Conservation (phyloP, 2,329 filamentous ascomycete species). For the Nannizzia gypsea region DNA sequence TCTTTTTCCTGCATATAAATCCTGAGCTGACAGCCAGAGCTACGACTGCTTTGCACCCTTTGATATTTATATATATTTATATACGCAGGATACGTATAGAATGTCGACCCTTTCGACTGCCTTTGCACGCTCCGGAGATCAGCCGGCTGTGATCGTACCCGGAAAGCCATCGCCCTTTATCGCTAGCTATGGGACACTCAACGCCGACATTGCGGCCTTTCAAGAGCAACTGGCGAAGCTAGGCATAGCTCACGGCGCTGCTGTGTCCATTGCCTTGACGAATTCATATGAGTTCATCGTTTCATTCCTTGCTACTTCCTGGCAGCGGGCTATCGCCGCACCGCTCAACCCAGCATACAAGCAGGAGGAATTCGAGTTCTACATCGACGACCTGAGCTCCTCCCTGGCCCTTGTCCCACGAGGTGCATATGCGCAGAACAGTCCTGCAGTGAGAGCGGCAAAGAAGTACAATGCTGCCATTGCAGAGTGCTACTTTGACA, state of each 20-base stretch:
- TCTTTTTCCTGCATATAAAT: background rate
- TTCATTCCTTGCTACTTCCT: conserved; percentile 72
- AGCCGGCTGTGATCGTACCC: conserved; percentile 62
- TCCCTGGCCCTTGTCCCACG: conserved; percentile 64
- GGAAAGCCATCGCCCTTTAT: conserved; percentile 49
- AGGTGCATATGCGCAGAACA: conserved; percentile 54
- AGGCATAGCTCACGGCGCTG: conserved; percentile 55
- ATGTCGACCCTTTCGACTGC: conserved; percentile 49
- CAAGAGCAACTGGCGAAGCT: conserved; percentile 66
- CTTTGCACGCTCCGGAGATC: conserved; percentile 41
- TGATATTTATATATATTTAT: background rate
- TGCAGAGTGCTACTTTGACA: conserved; percentile 75
- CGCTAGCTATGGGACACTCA: conserved; percentile 59
- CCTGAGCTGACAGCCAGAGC: background rate
- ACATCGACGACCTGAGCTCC: conserved; percentile 76
- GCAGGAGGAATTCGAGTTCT: conserved; percentile 83
- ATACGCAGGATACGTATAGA: conserved; percentile 12
- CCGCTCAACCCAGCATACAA: conserved; percentile 84
- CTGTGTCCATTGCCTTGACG: conserved; percentile 70
- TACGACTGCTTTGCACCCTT: background rate
- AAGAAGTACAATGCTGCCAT: conserved; percentile 71
- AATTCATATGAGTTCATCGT: conserved; percentile 86
- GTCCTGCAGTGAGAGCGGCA: conserved; percentile 63
- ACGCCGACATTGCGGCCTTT: conserved; percentile 55
- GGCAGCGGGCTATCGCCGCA: conserved; percentile 71